Conservation (phyloP, 2,329 filamentous ascomycete genomes). For the Taxawa tesnikishii region DNA sequence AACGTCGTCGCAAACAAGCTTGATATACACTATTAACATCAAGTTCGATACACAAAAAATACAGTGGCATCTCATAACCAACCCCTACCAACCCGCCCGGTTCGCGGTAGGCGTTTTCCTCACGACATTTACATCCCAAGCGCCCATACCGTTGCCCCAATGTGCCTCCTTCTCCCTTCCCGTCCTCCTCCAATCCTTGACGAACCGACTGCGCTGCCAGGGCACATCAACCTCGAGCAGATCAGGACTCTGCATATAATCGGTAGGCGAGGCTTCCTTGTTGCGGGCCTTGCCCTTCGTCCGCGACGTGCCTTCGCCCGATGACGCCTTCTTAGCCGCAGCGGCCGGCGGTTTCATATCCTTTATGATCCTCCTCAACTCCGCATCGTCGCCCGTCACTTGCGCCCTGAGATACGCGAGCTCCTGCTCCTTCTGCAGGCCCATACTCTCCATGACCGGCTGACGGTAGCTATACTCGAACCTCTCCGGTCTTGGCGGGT, state of each 20-base stretch:
- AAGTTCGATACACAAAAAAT: no score
- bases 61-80: no score
- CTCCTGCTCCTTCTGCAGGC: slow-evolving; percentile 39
- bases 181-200: slow-evolving; percentile 1
- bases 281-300: not conserved
- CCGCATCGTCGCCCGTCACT: slow-evolving; percentile 60
- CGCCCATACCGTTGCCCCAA: not conserved
- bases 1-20: no score
- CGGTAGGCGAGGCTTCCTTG: not conserved
- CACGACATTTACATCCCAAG: not conserved
- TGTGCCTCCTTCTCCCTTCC: slow-evolving; percentile 1
- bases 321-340: not conserved
- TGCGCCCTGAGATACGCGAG: slow-evolving; percentile 69
- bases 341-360: slow-evolving; percentile 22
- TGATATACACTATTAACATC: no score
- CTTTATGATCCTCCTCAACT: slow-evolving; percentile 61
- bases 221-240: slow-evolving; percentile 5
- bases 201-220: not conserved
- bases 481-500: slow-evolving; percentile 46
- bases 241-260: slow-evolving; percentile 4
- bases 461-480: slow-evolving; percentile 59
- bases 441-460: slow-evolving; percentile 75
- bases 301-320: not conserved
- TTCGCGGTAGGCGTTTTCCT: no score
- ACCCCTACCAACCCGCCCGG: no score